phyloP scores from a whole-genome alignment of 1,284 basidiomycete species.

The Papiliotrema terrestris region DNA sequence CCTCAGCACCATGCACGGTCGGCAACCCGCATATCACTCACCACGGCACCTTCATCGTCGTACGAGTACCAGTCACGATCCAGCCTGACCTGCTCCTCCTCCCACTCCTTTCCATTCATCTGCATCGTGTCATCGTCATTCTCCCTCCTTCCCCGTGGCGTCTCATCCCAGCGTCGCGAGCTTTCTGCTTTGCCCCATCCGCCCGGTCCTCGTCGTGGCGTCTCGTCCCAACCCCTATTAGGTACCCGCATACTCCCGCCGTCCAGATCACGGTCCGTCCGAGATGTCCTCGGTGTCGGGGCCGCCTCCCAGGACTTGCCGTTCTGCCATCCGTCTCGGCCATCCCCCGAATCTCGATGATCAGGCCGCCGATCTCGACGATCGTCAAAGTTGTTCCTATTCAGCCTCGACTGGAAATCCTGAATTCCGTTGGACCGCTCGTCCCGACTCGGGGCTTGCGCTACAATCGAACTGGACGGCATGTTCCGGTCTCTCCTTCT shows the following conservation, averaged over 20 bases:
- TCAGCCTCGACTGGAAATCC: slow-evolving; percentile 47
- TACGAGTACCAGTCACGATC: slow-evolving; percentile 93
- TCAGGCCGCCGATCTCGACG: slow-evolving; percentile 8
- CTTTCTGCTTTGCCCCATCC: slow-evolving; percentile 23
- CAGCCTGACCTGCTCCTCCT: slow-evolving; percentile 82
- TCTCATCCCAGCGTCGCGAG: slow-evolving; percentile 72
- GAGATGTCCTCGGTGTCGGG: slow-evolving; percentile 64
- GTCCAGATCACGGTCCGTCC: slow-evolving; percentile 60
- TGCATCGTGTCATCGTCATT: slow-evolving; percentile 19
- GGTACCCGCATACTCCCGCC: slow-evolving; percentile 82
- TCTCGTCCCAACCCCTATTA: slow-evolving; percentile 85
- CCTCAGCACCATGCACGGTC: too few relatives aligned
- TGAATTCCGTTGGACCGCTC: slow-evolving; percentile 36
- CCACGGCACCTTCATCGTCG: slow-evolving; percentile 78
- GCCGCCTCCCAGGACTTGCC: slow-evolving; percentile 45
- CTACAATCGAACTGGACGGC: slow-evolving; percentile 28
- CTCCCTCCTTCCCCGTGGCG: slow-evolving; percentile 61
- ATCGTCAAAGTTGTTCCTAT: slow-evolving; percentile 54
- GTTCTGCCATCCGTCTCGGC: slow-evolving; percentile 22
- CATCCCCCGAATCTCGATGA: slow-evolving; percentile 14
- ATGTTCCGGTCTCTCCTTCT: slow-evolving; percentile 65
- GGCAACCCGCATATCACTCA: too few relatives aligned
- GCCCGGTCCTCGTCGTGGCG: slow-evolving; percentile 58
- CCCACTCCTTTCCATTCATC: slow-evolving; percentile 57
- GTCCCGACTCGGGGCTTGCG: slow-evolving; percentile 17